Percentiles rank a stretch among this genome's conserved stretches.
Evolutionary conservation across 805 yeast genomes (phyloP).

Genomic region (Yamadazyma insecticola): DNA sequence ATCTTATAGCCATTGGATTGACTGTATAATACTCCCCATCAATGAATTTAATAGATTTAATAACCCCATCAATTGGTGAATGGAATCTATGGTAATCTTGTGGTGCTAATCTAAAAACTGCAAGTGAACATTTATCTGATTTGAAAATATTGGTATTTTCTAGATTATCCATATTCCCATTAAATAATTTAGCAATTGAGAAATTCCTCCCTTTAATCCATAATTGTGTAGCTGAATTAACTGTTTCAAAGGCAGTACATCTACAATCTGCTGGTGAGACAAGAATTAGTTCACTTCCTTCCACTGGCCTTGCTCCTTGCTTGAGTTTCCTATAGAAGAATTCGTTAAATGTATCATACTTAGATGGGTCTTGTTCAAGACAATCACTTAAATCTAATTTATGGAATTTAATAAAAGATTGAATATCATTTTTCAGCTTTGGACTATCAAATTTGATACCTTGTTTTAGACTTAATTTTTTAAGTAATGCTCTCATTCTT

Average conservation of each 20-base stretch:
- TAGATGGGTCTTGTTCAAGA: constrained; percentile 38
- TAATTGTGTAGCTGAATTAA: constrained; percentile 58
- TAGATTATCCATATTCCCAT: constrained; percentile 40
- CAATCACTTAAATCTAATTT: constrained; percentile 74
- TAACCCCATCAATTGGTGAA: constrained; percentile 71
- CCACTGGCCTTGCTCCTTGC: constrained; percentile 67
- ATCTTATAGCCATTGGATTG: constrained; percentile 94
- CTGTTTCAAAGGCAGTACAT: constrained; percentile 60
- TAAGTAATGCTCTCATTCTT: constrained; percentile 56
- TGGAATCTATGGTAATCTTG: constrained; percentile 97
- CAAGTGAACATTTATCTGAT: constrained; percentile 52
- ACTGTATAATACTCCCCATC: constrained; percentile 94
- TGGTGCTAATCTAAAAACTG: constrained; percentile 87
- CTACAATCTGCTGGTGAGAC: constrained; percentile 88
- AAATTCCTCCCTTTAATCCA: constrained; percentile 91
- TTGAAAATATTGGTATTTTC: constrained; percentile 31
- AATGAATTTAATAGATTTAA: constrained; percentile 63
- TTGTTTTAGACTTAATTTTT: constrained; percentile 68
- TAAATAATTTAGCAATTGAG: constrained; percentile 57
- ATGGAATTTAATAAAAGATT: constrained; percentile 77
- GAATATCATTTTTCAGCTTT: constrained; percentile 60
- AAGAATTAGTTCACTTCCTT: constrained; percentile 51
- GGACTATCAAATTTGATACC: constrained; percentile 80
- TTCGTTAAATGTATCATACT: constrained; percentile 75
- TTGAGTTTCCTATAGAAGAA: constrained; percentile 79